These are phyloP conservation scores for Colletotrichum eleusines DNA, from an alignment of 2,329 filamentous ascomycete genomes.

Conservation along the genomic window DNA sequence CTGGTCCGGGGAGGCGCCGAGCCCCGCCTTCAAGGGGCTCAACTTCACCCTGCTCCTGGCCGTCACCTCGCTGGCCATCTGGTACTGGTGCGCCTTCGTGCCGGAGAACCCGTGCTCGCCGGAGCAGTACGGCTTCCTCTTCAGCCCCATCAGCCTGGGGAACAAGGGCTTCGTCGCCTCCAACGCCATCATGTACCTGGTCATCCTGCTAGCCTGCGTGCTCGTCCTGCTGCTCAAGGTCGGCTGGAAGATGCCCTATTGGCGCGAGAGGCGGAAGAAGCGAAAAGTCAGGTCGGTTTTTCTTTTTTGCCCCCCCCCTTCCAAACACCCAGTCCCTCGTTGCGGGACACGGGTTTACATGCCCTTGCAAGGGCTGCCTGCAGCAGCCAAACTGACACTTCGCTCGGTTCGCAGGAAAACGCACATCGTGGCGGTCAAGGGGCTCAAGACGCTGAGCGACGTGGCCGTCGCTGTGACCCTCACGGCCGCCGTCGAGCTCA, in stretches of 20 bases:
- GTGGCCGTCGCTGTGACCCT: conserved; percentile 43
- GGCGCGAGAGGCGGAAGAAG: conserved; percentile 40
- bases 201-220: conserved; percentile 45
- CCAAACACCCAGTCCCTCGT: too few relatives aligned
- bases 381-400: neutral
- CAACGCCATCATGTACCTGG: conserved; percentile 49
- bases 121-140: conserved; percentile 50
- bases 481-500: conserved; percentile 49
- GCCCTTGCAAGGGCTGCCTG: neutral
- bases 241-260: conserved; percentile 44
- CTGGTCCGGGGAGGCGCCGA: conserved; percentile 46
- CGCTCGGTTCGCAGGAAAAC: conserved; percentile 12
- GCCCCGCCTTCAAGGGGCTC: conserved; percentile 46
- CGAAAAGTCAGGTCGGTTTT: conserved; percentile 44
- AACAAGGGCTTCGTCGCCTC: conserved; percentile 47
- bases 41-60: conserved; percentile 47
- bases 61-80: conserved; percentile 48
- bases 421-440: conserved; percentile 45
- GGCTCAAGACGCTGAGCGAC: conserved; percentile 47
- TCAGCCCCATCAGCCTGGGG: conserved; percentile 47
- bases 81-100: conserved; percentile 49
- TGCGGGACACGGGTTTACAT: too few relatives aligned
- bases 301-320: too few relatives aligned
- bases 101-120: conserved; percentile 45
- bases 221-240: conserved; percentile 45